Evolutionary conservation across 345 rosid genomes (phyloP).

Genomic region (Gossypium turneri): DNA sequence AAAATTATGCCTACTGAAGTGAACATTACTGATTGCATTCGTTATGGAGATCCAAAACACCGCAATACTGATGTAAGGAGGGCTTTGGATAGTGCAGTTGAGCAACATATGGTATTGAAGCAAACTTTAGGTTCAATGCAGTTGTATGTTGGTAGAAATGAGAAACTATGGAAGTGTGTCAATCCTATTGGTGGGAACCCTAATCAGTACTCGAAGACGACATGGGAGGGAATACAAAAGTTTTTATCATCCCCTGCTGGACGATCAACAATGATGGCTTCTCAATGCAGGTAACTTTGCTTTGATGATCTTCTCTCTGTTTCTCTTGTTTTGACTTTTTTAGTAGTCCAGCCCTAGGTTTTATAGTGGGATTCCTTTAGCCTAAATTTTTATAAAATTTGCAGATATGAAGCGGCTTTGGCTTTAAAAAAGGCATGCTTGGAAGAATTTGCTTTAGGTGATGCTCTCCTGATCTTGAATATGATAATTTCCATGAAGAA

Average conservation of each 20-base stretch:
- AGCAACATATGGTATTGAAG: conserved; percentile 59
- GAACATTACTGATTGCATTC: conserved; percentile 71
- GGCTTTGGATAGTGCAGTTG: conserved; percentile 66
- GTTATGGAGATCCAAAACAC: conserved; percentile 64
- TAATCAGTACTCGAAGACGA: conserved; percentile 45
- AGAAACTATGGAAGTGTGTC: conserved; percentile 71
- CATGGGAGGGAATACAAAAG: conserved; percentile 59
- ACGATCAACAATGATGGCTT: conserved; percentile 44
- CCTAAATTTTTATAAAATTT: background rate
- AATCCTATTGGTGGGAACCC: conserved; percentile 63
- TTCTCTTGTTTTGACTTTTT: background rate
- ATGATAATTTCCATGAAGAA: conserved; percentile 48
- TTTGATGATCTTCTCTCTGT: background rate
- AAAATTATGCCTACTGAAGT: conserved; percentile 67
- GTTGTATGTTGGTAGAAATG: conserved; percentile 62
- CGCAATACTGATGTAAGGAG: conserved; percentile 52
- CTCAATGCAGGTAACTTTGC: conserved; percentile 59
- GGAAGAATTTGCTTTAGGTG: conserved; percentile 58
- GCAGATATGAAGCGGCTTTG: conserved; percentile 81
- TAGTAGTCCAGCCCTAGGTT: background rate
- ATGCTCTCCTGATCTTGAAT: conserved; percentile 60
- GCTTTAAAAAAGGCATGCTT: conserved; percentile 53
- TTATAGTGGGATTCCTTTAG: background rate
- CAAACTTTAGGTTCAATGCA: conserved; percentile 47
- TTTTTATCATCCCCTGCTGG: conserved; percentile 58